Percentiles rank a stretch among this genome's conserved stretches.
These are phyloP conservation scores for Mycena metata DNA, from an alignment of 768 basidiomycete genomes.

Conservation along the genomic window DNA sequence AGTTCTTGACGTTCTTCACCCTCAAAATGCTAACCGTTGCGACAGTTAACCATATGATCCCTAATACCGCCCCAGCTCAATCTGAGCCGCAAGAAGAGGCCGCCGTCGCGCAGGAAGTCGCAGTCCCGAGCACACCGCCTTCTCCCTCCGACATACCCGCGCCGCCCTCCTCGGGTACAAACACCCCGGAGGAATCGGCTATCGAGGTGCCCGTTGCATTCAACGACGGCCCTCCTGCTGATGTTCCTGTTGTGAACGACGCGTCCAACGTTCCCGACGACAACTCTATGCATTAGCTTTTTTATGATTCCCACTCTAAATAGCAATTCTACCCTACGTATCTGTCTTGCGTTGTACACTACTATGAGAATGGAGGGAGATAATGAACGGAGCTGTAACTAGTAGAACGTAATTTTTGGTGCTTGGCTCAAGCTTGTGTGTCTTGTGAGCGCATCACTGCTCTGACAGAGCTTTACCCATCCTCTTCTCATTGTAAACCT, in stretches of 20 bases:
- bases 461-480: too few relatives aligned
- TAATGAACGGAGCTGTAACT: too few relatives aligned
- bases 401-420: too few relatives aligned
- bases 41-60: constrained; percentile 57
- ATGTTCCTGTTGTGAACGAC: constrained; percentile 18
- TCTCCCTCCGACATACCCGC: constrained; percentile 42
- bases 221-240: background rate
- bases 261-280: constrained; percentile 5
- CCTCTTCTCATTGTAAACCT: background rate
- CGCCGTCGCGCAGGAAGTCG: constrained; percentile 68
- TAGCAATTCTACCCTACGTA: too few relatives aligned
- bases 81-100: constrained; percentile 26
- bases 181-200: constrained; percentile 24
- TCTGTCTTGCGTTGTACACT: too few relatives aligned
- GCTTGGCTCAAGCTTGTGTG: too few relatives aligned
- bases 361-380: too few relatives aligned
- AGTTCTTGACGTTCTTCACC: constrained; percentile 1
- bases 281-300: background rate
- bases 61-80: constrained; percentile 7
- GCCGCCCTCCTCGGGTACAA: background rate
- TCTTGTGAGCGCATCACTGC: too few relatives aligned
- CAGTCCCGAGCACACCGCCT: constrained; percentile 61
- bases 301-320: too few relatives aligned
- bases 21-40: constrained; percentile 8
- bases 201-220: constrained; percentile 45